A percentile compares a stretch with the other conserved stretches of the same genome.
phyloP scores from a whole-genome alignment of 192 early-diverging fungal species.

The Obelidium mucronatum region DNA sequence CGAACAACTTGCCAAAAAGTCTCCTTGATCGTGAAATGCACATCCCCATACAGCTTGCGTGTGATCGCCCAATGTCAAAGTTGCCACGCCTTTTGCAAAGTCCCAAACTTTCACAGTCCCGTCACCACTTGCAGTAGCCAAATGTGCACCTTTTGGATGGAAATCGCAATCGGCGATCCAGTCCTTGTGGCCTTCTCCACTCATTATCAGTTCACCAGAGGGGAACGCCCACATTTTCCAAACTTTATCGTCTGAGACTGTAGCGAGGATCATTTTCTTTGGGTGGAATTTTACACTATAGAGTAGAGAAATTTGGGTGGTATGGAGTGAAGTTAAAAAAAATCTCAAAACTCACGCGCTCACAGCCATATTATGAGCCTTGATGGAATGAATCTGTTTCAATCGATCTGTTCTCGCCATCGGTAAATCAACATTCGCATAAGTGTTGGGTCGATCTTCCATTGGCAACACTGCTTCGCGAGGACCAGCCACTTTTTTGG shows the following conservation, averaged over 20 bases:
- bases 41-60: slow-evolving; percentile 66
- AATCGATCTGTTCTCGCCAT: slow-evolving; percentile 46
- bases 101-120: slow-evolving; percentile 67
- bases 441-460: slow-evolving; percentile 55
- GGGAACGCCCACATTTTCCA: slow-evolving; percentile 71
- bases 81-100: slow-evolving; percentile 58
- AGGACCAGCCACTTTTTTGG: slow-evolving; percentile 11
- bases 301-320: background rate
- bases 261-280: slow-evolving; percentile 64
- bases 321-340: no score
- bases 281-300: slow-evolving; percentile 64
- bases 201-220: slow-evolving; percentile 63
- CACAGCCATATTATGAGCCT: slow-evolving; percentile 55
- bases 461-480: slow-evolving; percentile 37
- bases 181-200: slow-evolving; percentile 60
- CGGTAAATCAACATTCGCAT: slow-evolving; percentile 45
- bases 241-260: slow-evolving; percentile 62
- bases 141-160: slow-evolving; percentile 61
- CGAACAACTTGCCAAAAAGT: slow-evolving; percentile 53
- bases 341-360: slow-evolving; percentile 54
- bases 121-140: slow-evolving; percentile 66
- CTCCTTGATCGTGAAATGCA: slow-evolving; percentile 64
- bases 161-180: slow-evolving; percentile 69
- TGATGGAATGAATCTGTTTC: slow-evolving; percentile 50
- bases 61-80: slow-evolving; percentile 57